A percentile compares a stretch with the other conserved stretches of the same genome.
These are phyloP conservation scores for Acacia concinna DNA, from an alignment of 331 rosid genomes.

Conservation along the genomic window DNA sequence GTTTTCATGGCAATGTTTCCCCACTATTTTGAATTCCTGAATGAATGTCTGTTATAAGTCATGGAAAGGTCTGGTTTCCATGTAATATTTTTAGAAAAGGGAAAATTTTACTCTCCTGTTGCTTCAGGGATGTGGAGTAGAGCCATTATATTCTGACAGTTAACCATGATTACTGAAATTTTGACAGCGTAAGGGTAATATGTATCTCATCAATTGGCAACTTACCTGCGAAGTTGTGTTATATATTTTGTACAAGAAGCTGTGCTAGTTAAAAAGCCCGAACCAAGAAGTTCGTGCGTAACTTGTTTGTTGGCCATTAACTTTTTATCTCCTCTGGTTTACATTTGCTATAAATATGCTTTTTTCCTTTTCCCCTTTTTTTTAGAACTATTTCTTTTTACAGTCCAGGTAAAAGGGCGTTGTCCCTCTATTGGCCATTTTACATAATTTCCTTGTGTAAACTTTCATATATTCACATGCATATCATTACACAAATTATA, in stretches of 20 bases:
- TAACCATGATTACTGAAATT: not conserved
- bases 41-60: not conserved
- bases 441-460: not conserved
- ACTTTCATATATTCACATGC: not conserved
- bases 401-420: not conserved
- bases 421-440: not conserved
- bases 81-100: not conserved
- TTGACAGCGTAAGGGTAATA: not conserved
- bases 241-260: not conserved
- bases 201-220: not conserved
- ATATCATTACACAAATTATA: not conserved
- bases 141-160: not conserved
- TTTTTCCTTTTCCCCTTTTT: not conserved
- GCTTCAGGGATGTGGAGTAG: conserved; percentile 2
- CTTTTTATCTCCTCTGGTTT: not conserved
- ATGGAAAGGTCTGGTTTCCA: not conserved
- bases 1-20: not conserved
- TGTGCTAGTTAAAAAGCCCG: not conserved
- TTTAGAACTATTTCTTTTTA: not conserved
- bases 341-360: not conserved
- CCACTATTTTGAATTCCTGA: conserved; percentile 5
- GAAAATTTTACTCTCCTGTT: conserved; percentile 3
- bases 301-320: not conserved
- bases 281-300: not conserved
- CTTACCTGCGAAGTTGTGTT: not conserved